These are phyloP conservation scores for Ganoderma lingzhi DNA, from an alignment of 1,284 basidiomycete species.

Conservation along the genomic window DNA sequence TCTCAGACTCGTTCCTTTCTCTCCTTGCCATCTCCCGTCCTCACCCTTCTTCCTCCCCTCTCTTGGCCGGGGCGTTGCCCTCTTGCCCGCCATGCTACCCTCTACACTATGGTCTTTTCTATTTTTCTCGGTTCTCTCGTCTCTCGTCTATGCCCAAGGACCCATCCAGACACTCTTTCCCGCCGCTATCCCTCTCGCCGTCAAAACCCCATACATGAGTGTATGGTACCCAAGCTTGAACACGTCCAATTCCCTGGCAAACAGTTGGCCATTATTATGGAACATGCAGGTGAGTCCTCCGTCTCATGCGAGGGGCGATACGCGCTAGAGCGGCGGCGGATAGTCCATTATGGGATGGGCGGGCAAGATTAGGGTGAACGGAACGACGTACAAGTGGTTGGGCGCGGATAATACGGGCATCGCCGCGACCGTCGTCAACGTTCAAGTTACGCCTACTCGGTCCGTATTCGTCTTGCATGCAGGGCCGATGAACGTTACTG, in stretches of 20 bases:
- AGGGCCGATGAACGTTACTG: slow-evolving; percentile 31
- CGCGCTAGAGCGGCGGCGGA: background rate
- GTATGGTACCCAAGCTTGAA: slow-evolving; percentile 21
- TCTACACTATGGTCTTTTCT: slow-evolving; percentile 20
- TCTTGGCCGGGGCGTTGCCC: slow-evolving; percentile 9
- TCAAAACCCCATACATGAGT: slow-evolving; percentile 26
- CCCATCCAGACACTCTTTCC: slow-evolving; percentile 23
- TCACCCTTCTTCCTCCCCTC: slow-evolving; percentile 21
- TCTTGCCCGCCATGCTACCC: slow-evolving; percentile 13
- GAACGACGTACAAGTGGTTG: slow-evolving; percentile 31
- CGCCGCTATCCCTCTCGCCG: slow-evolving; percentile 24
- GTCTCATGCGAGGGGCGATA: background rate
- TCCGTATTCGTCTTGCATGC: slow-evolving; percentile 30
- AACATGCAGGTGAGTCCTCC: slow-evolving; percentile 9
- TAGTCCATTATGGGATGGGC: slow-evolving; percentile 28
- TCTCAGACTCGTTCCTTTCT: background rate
- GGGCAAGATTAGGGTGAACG: slow-evolving; percentile 35
- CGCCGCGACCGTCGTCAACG: slow-evolving; percentile 16
- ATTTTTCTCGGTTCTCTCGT: slow-evolving; percentile 19
- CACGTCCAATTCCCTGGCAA: background rate
- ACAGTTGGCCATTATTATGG: slow-evolving; percentile 23
- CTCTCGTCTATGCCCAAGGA: slow-evolving; percentile 22
- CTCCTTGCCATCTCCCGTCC: slow-evolving; percentile 17
- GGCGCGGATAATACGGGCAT: slow-evolving; percentile 12
- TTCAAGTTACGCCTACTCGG: slow-evolving; percentile 29